Conservation (phyloP, 1,139 yeast genomes). For the Taphrina betulina region DNA sequence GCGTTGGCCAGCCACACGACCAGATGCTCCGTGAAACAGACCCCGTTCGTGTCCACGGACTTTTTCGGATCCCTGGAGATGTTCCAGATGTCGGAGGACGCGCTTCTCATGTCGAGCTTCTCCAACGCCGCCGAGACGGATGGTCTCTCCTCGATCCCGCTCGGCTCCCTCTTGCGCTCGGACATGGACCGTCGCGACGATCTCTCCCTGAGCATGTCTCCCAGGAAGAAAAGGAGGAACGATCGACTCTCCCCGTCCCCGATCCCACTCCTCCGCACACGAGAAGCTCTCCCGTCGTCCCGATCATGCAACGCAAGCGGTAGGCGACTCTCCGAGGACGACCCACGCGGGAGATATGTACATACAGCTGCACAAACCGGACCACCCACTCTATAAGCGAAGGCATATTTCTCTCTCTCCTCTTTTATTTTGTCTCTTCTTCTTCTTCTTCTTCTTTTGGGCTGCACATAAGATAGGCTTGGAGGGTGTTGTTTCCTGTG, state of each 20-base stretch:
- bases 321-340: too few relatives aligned
- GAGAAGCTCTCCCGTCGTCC: background rate
- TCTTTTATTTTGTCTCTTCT: too few relatives aligned
- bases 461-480: too few relatives aligned
- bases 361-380: too few relatives aligned
- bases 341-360: too few relatives aligned
- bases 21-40: conserved; percentile 23
- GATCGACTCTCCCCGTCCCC: background rate
- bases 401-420: too few relatives aligned
- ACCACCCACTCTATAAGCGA: too few relatives aligned
- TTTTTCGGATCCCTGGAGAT: conserved; percentile 15
- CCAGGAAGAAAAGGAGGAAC: background rate
- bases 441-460: too few relatives aligned
- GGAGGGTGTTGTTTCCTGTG: too few relatives aligned
- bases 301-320: too few relatives aligned
- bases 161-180: background rate
- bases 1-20: conserved; percentile 12
- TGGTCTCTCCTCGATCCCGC: background rate
- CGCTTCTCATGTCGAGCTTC: background rate
- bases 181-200: background rate
- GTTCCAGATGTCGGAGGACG: conserved; percentile 6
- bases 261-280: too few relatives aligned
- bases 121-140: background rate
- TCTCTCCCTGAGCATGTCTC: background rate
- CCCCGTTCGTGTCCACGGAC: conserved; percentile 21